Conservation (phyloP, 2,329 filamentous ascomycete genomes). For the Aspergillus caelatus region DNA sequence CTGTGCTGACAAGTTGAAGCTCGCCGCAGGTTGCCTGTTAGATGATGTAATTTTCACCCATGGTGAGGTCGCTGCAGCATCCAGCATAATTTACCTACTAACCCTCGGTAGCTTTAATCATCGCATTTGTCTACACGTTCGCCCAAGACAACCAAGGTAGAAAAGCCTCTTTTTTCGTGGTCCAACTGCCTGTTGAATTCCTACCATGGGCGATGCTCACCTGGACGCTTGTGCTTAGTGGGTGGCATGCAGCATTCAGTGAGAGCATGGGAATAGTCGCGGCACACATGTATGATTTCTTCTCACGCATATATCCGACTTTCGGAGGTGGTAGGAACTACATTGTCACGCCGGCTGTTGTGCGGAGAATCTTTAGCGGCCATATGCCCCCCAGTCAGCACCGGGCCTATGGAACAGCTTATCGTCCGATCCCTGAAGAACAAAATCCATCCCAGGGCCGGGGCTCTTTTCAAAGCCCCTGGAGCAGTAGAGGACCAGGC, state of each 20-base stretch:
- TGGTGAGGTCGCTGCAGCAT: constrained; percentile 31
- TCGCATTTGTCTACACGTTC: constrained; percentile 82
- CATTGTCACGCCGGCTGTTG: constrained; percentile 71
- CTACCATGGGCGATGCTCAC: constrained; percentile 80
- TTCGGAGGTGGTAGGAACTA: constrained; percentile 82
- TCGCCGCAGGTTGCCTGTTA: constrained; percentile 45
- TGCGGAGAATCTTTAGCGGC: constrained; percentile 67
- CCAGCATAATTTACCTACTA: constrained; percentile 21
- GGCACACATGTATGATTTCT: constrained; percentile 87
- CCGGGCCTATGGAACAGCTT: constrained; percentile 66
- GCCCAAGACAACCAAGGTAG: constrained; percentile 81
- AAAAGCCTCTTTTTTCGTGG: constrained; percentile 76
- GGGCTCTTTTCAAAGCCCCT: constrained; percentile 36
- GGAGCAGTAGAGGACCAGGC: constrained; percentile 45
- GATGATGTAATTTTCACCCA: constrained; percentile 38
- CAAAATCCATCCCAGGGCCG: constrained; percentile 28
- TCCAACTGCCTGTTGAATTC: constrained; percentile 80
- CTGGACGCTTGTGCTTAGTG: constrained; percentile 70
- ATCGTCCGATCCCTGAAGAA: constrained; percentile 42
- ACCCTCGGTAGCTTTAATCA: constrained; percentile 67
- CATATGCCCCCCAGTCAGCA: constrained; percentile 46
- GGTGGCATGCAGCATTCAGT: constrained; percentile 59
- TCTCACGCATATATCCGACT: constrained; percentile 83
- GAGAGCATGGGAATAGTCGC: constrained; percentile 80
- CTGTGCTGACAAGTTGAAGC: constrained; percentile 40